Conservation (phyloP, 148 eudicot species). For the Selenicereus undatus region DNA sequence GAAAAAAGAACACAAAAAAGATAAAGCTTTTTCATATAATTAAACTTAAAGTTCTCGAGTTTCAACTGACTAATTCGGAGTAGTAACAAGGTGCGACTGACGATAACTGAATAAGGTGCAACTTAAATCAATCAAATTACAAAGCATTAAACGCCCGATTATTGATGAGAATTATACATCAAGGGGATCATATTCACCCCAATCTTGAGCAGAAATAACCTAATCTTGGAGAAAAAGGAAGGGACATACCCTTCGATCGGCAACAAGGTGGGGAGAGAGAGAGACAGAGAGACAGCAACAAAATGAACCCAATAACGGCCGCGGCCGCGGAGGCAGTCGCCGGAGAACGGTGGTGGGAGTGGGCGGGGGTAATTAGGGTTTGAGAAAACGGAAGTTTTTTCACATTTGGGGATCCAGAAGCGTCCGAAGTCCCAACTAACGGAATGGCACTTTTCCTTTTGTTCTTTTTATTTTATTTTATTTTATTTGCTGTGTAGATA, state of each 20-base stretch:
- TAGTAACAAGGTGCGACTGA: background rate
- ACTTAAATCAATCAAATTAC: background rate
- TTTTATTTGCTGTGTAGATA: background rate
- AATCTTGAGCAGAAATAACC: background rate
- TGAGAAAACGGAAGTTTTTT: background rate
- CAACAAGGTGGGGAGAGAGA: background rate
- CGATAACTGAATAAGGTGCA: no score
- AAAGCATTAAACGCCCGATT: background rate
- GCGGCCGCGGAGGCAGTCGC: background rate
- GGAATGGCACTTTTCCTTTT: background rate
- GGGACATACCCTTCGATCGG: background rate
- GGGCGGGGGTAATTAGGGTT: constrained; percentile 20
- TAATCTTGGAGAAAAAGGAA: no score
- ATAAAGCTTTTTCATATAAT: background rate
- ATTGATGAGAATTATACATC: background rate
- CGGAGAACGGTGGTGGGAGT: constrained; percentile 11
- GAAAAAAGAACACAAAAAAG: background rate
- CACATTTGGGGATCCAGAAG: constrained; percentile 6
- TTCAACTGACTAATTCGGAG: background rate
- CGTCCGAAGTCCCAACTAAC: background rate
- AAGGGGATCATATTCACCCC: background rate
- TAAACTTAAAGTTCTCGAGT: background rate
- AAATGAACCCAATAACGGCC: background rate
- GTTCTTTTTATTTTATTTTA: background rate
- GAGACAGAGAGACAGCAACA: background rate